Base-by-base conservation (phyloP, 108 stramenopile genomes). In the Seminavis robusta region DNA sequence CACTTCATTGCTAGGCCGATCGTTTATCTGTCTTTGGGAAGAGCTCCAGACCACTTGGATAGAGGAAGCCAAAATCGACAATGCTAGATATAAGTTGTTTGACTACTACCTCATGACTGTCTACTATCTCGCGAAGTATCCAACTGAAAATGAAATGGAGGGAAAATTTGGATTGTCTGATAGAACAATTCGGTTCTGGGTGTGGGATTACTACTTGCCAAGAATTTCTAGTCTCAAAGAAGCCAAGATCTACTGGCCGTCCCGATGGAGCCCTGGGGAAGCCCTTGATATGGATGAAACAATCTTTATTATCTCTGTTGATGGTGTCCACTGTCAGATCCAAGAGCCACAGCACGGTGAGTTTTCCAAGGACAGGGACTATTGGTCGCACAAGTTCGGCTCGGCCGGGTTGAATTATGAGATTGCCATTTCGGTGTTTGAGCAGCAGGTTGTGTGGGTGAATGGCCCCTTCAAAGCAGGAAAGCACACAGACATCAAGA, bases 311-410 rank as follows among this genome's bases (percentile, higher is more conserved):
- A 47, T 59, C 17, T 23, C 19, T 20, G 45, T 59, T 31, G 56
- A 57, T 44, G 56, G 56, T 28, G 56, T 57, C 43, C 56, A 57
- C 27, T 44, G 40, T 28, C 6, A 10, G 4, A 59, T 59, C 33
- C 27, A 28, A 21, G 58, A 59, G 25, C 58, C 58, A 13, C 20
- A 45, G 10, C 46, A 3, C 4, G 27, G 7, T 3, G 45, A 44
- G 10, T 19, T 21, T 8, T 10, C 46, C 9, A 29, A 17, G 13
- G n/a, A n/a, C n/a, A n/a, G n/a, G n/a, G n/a, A n/a, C n/a, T 59
- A 45, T 44, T 59, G 47, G 46, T 33, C 32, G 10, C 16, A 57
- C 7, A 57, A 57, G 43, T 57, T 19, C 5, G 7, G 44, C 28
- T 8, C 21, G 15, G 45, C 56, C 5, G 56, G 45, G 4, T 28